Evolutionary conservation across 2,329 filamentous ascomycete genomes (phyloP).

Genomic region (Aureobasidium sp.): DNA sequence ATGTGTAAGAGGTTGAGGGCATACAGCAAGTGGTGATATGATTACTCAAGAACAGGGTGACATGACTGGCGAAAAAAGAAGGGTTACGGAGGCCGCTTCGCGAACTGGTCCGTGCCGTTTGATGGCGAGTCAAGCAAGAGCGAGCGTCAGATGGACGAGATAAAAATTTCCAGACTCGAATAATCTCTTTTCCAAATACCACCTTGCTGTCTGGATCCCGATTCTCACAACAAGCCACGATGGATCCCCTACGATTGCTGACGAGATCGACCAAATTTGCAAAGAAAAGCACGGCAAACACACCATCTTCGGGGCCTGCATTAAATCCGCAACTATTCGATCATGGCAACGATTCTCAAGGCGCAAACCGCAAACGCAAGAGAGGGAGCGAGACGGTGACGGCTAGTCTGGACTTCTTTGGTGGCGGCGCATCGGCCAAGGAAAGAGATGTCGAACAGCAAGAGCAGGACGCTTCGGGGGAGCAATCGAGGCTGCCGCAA

Average conservation of each 20-base stretch:
- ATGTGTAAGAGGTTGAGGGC: too few species aligned
- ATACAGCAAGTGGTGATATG: too few species aligned
- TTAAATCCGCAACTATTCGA: constrained; percentile 14
- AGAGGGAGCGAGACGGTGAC: constrained; percentile 27
- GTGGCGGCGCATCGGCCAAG: constrained; percentile 17
- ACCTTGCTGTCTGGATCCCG: not conserved
- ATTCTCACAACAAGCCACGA: not conserved
- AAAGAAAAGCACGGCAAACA: not conserved
- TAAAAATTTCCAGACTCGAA: not conserved
- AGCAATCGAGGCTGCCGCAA: constrained; percentile 6
- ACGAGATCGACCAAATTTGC: constrained; percentile 10
- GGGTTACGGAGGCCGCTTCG: too few species aligned
- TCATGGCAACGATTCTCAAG: not conserved
- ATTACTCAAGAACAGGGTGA: too few species aligned
- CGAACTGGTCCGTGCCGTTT: too few species aligned
- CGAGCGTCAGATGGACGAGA: not conserved
- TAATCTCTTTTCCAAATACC: not conserved
- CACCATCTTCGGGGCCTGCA: constrained; percentile 8
- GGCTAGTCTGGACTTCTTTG: constrained; percentile 38
- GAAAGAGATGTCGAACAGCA: not conserved
- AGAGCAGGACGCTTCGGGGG: constrained; percentile 10
- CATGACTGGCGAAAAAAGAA: too few species aligned
- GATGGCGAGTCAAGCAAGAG: too few species aligned
- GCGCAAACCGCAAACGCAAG: constrained; percentile 34
- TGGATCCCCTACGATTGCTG: constrained; percentile 12